Evolutionary conservation across 1,284 basidiomycete genomes (phyloP).

Genomic region (Afroboletus lepidellus): DNA sequence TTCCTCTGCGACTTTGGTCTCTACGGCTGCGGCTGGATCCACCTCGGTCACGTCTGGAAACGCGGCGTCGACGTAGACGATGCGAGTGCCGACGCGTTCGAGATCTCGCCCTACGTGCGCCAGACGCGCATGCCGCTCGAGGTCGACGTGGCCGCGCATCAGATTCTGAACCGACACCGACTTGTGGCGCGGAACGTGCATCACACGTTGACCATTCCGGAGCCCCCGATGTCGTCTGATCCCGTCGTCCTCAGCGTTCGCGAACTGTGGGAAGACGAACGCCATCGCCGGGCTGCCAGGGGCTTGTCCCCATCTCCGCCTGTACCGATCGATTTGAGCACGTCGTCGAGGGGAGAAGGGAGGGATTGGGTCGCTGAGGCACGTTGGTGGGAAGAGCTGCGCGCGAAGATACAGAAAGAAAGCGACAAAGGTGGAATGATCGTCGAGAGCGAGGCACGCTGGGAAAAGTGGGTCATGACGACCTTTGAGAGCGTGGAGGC

Average conservation of each 20-base stretch:
- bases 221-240: constrained; percentile 53
- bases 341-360: constrained; percentile 52
- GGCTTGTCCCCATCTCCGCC: constrained; percentile 70
- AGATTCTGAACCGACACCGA: constrained; percentile 81
- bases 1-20: constrained; percentile 96
- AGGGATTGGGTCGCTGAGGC: constrained; percentile 70
- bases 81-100: constrained; percentile 21
- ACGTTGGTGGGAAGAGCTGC: constrained; percentile 67
- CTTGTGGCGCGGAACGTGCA: constrained; percentile 73
- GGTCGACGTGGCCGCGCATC: constrained; percentile 77
- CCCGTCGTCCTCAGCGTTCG: constrained; percentile 86
- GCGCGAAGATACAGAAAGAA: constrained; percentile 50
- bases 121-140: constrained; percentile 79
- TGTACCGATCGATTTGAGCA: constrained; percentile 64
- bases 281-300: constrained; percentile 59
- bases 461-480: constrained; percentile 76
- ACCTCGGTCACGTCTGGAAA: constrained; percentile 60
- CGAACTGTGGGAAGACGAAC: constrained; percentile 95
- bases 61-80: constrained; percentile 42
- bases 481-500: constrained; percentile 85
- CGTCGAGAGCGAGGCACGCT: constrained; percentile 34
- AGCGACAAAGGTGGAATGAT: constrained; percentile 32
- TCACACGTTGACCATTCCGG: constrained; percentile 64
- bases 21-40: constrained; percentile 91
- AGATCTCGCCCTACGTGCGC: constrained; percentile 51